phyloP scores from a whole-genome alignment of 345 rosid species.

The Raphanus raphanistrum region DNA sequence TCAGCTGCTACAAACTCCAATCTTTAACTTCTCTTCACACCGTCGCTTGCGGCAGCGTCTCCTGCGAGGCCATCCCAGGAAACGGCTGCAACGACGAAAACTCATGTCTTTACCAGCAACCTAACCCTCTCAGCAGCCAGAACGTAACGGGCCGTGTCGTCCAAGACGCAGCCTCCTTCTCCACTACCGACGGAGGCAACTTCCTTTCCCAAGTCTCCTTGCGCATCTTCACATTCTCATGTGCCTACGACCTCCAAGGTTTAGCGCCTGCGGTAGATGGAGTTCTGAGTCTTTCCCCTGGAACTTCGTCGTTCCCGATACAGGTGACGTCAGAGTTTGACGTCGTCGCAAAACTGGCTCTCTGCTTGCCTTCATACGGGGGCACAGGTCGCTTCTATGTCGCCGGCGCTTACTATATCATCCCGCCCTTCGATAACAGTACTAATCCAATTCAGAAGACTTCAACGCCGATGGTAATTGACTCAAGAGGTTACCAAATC shows the following conservation, averaged over 20 bases:
- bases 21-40: conserved; percentile 5
- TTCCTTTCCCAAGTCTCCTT: neutral
- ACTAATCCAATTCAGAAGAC: neutral
- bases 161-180: conserved; percentile 14
- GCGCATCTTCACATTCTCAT: conserved; percentile 10
- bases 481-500: neutral
- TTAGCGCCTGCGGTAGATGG: neutral
- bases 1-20: conserved; percentile 13
- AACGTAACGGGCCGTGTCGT: conserved; percentile 2
- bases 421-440: neutral
- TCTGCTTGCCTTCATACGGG: conserved; percentile 44
- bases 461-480: neutral
- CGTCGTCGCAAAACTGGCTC: conserved; percentile 32
- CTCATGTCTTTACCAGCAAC: conserved; percentile 5
- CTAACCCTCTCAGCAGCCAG: conserved; percentile 3
- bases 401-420: neutral
- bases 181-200: neutral
- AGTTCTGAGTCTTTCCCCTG: conserved; percentile 21
- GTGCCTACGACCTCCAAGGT: neutral
- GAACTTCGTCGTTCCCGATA: neutral
- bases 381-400: conserved; percentile 19
- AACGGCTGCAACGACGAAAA: neutral
- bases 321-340: conserved; percentile 7
- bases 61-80: neutral
- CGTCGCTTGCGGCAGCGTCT: conserved; percentile 5